Evolutionary conservation across 2,329 filamentous ascomycete species (phyloP).

Genomic region (Incumbomyces delicatus): DNA sequence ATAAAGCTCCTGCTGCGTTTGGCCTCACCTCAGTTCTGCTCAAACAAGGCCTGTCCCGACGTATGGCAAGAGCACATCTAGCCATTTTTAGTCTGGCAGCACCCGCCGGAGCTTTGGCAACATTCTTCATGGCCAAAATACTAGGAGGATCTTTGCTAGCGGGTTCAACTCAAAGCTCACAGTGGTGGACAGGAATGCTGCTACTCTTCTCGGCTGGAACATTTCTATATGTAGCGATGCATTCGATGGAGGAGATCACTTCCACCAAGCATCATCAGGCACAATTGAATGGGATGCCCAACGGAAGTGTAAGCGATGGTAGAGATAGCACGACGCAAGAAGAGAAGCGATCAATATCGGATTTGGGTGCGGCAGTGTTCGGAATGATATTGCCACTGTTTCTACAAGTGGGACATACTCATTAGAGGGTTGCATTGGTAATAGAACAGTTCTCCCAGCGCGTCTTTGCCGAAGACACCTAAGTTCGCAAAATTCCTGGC

Average conservation of each 20-base stretch:
- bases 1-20: slow-evolving; percentile 94
- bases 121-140: slow-evolving; percentile 69
- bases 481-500: too few species aligned
- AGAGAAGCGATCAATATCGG: slow-evolving; percentile 34
- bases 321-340: slow-evolving; percentile 18
- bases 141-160: slow-evolving; percentile 46
- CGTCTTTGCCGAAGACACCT: too few species aligned
- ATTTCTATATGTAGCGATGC: slow-evolving; percentile 97
- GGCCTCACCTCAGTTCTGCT: slow-evolving; percentile 82
- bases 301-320: slow-evolving; percentile 35
- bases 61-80: slow-evolving; percentile 72
- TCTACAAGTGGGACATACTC: slow-evolving; percentile 38
- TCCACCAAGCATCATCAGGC: slow-evolving; percentile 13
- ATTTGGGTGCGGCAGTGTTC: slow-evolving; percentile 37
- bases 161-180: slow-evolving; percentile 51
- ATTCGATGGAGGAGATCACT: slow-evolving; percentile 76
- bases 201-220: slow-evolving; percentile 93
- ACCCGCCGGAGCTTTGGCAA: slow-evolving; percentile 72
- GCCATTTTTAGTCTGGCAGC: slow-evolving; percentile 87
- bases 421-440: slow-evolving; percentile 20
- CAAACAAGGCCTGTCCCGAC: slow-evolving; percentile 82
- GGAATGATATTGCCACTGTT: slow-evolving; percentile 40
- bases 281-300: slow-evolving; percentile 36
- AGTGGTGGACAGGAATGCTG: slow-evolving; percentile 87
- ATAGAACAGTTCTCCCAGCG: too few species aligned